These are phyloP conservation scores for Coemansia sp. DNA, from an alignment of 192 early-diverging fungal species.

Conservation along the genomic window DNA sequence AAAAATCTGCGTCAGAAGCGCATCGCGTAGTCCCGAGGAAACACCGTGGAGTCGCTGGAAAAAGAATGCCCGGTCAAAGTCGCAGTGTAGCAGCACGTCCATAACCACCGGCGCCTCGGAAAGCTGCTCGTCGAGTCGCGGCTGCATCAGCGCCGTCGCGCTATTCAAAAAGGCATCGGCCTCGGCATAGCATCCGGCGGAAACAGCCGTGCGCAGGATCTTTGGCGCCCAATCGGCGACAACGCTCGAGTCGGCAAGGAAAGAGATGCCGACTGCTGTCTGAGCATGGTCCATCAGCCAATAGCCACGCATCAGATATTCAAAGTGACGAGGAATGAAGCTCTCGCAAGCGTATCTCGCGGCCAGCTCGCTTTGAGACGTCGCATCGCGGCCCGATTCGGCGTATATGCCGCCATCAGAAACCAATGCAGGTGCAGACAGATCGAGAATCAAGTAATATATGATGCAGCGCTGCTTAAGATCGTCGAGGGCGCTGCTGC, in stretches of 20 bases:
- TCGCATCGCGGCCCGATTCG: conserved; percentile 12
- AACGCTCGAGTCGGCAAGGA: conserved; percentile 45
- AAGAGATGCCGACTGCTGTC: conserved; percentile 20
- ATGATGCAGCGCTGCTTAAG: conserved; percentile 44
- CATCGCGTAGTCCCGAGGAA: conserved; percentile 19
- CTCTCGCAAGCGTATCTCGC: conserved; percentile 21
- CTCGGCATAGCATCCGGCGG: conserved; percentile 11
- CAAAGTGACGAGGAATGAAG: conserved; percentile 45
- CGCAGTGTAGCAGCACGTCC: conserved; percentile 39
- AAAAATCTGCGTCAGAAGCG: conserved; percentile 45
- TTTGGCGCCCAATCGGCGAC: conserved; percentile 47
- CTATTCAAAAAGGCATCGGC: conserved; percentile 37
- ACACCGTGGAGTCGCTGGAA: conserved; percentile 35
- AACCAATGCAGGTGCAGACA: conserved; percentile 5
- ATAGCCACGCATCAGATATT: conserved; percentile 45
- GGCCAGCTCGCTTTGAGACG: conserved; percentile 9
- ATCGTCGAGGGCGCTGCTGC: conserved; percentile 33
- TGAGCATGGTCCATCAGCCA: conserved; percentile 55
- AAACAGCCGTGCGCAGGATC: conserved; percentile 30
- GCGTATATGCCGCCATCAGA: conserved; percentile 11
- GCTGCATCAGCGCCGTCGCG: conserved; percentile 32
- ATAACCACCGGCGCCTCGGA: conserved; percentile 31
- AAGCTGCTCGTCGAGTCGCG: conserved; percentile 20
- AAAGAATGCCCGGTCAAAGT: conserved; percentile 35
- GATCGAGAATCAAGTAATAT: conserved; percentile 43